phyloP scores from a whole-genome alignment of 2,329 filamentous ascomycete species.

The Clathrospora elynae region DNA sequence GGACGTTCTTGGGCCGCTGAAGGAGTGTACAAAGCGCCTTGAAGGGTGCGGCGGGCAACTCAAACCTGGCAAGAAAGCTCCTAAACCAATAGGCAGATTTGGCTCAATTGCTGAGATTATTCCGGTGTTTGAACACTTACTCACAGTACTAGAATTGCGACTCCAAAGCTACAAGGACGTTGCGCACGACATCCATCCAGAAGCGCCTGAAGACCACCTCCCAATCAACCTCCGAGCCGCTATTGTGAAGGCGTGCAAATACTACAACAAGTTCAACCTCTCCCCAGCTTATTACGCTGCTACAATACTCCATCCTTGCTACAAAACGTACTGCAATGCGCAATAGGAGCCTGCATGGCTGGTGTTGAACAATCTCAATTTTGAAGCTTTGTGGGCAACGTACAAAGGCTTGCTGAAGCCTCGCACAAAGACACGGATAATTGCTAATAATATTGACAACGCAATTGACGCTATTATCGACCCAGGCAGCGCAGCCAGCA shows the following conservation, averaged over 20 bases:
- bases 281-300: conserved; percentile 8
- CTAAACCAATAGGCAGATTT: not conserved
- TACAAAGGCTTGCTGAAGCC: conserved; percentile 1
- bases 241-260: conserved; percentile 4
- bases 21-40: not conserved
- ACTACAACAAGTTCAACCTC: conserved; percentile 7
- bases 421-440: not conserved
- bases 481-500: conserved; percentile 3
- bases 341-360: conserved; percentile 4
- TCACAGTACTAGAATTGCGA: conserved; percentile 1
- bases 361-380: not conserved
- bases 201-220: conserved; percentile 6
- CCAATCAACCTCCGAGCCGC: conserved; percentile 5
- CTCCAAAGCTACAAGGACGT: conserved; percentile 1
- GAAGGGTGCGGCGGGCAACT: not conserved
- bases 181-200: not conserved
- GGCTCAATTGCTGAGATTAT: conserved; percentile 2
- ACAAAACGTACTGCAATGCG: conserved; percentile 7
- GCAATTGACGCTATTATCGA: conserved; percentile 8
- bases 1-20: not conserved
- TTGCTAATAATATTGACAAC: conserved; percentile 6
- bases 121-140: conserved; percentile 1
- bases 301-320: conserved; percentile 8
- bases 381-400: conserved; percentile 5
- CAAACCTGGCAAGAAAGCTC: not conserved